Evolutionary conservation across 2,329 filamentous ascomycete species (phyloP), one percentile per base, ranked within the genome.

Genomic region (Coleophoma crateriformis): DNA sequence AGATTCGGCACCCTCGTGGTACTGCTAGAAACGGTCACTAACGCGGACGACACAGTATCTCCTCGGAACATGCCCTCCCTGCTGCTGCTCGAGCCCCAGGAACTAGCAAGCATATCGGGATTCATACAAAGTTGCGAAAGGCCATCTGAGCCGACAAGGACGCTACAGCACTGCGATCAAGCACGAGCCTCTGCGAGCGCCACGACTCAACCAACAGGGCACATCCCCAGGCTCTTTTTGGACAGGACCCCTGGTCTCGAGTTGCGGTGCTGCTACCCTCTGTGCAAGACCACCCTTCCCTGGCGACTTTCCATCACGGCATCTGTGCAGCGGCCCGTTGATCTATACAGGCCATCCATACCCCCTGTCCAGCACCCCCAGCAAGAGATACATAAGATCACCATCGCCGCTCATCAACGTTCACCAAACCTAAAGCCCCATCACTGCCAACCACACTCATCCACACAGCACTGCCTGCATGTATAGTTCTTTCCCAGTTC

Each of bases 321-420:
- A 56, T 52, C 50, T 55, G 51, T 56, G 49, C 53, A 51, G 49
- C 52, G 52, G 53, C 47, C 56, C 54, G 53, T 57, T 53, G 50
- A 47, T 55, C 42, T 50, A 45, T 49, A 35, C 35, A 40, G 48
- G 32, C 34, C 39, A 44, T 40, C 42, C 48, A 48, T 49, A 50
- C 53, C 27, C 47, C 47, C 39, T 27, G 17, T 42, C 46, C 32
- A 48, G 35, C 35, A 43, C 13, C 41, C 27, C 35, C 46, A 54
- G 40, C 45, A 39, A 39, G 27, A 7, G 50, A 51, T 55, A 54
- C 52, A 50, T 53, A 56, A 58, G 50, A 49, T 44, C 46, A n/a
- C 12, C 34, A 33, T 12, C 33, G 44, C 35, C 20, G 20, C 41
- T 37, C 44, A 47, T 45, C 46, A 40, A 49, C 52, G 12, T 44